Conservation (phyloP, 345 rosid genomes). For the Syzygium oleosum region DNA sequence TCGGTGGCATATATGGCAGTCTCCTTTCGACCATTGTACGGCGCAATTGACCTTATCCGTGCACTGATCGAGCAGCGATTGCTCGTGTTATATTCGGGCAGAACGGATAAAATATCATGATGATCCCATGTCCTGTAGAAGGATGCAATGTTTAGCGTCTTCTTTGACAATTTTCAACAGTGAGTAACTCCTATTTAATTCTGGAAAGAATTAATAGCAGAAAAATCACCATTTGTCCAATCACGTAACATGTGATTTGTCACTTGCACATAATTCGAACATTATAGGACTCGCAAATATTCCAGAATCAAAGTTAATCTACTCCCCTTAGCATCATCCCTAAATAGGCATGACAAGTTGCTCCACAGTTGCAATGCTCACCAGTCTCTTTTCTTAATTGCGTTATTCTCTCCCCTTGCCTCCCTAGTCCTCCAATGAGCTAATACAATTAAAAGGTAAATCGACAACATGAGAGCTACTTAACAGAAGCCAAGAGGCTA, state of each 20-base stretch:
- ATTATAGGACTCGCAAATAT: background rate
- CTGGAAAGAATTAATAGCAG: background rate
- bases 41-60: conserved; percentile 65
- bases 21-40: conserved; percentile 72
- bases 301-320: background rate
- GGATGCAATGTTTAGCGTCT: background rate
- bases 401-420: background rate
- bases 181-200: background rate
- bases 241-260: background rate
- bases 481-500: background rate
- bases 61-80: conserved; percentile 83
- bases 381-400: background rate
- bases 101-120: conserved; percentile 71
- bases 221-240: background rate
- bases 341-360: background rate
- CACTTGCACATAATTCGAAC: background rate
- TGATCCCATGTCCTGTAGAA: conserved; percentile 94
- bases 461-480: background rate
- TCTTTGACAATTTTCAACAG: background rate
- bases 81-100: conserved; percentile 75
- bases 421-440: background rate
- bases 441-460: background rate
- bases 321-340: background rate
- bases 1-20: conserved; percentile 94
- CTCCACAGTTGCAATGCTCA: background rate